A percentile compares a stretch with the other conserved stretches of the same genome.
Evolutionary conservation across 805 yeast genomes (phyloP).

Genomic region (Myxozyma vanderwaltii): DNA sequence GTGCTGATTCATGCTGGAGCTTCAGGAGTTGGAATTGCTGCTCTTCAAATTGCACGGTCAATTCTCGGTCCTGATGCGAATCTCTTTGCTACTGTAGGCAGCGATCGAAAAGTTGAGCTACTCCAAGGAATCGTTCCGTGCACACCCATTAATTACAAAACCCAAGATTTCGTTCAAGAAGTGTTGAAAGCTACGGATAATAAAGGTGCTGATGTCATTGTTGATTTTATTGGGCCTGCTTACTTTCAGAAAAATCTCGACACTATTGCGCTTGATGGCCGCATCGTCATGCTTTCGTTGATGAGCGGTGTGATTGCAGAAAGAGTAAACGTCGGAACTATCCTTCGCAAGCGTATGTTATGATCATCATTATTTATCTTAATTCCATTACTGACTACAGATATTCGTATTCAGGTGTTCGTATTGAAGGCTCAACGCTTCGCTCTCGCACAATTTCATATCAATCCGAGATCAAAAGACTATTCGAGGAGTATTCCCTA

Average conservation of each 20-base stretch:
- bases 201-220: constrained; percentile 40
- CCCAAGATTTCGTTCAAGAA: constrained; percentile 23
- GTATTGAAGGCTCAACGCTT: constrained; percentile 40
- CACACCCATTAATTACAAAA: constrained; percentile 38
- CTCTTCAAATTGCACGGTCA: constrained; percentile 43
- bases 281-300: constrained; percentile 38
- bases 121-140: constrained; percentile 33
- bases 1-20: constrained; percentile 45
- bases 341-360: constrained; percentile 37
- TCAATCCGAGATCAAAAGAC: constrained; percentile 36
- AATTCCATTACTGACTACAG: too few relatives aligned
- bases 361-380: too few relatives aligned
- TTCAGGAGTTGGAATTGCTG: constrained; percentile 43
- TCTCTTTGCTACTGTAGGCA: constrained; percentile 43
- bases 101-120: constrained; percentile 37
- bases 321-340: constrained; percentile 31
- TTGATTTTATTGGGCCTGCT: constrained; percentile 44
- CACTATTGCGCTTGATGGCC: constrained; percentile 38
- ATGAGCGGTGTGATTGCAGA: constrained; percentile 36
- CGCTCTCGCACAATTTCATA: constrained; percentile 38
- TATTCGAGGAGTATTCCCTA: constrained; percentile 35
- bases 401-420: too few relatives aligned
- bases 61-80: constrained; percentile 40
- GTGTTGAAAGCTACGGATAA: constrained; percentile 14
- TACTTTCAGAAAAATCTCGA: constrained; percentile 36